phyloP scores from a whole-genome alignment of 108 stramenopile species.

The Pseudonitzschia delicatissima region DNA sequence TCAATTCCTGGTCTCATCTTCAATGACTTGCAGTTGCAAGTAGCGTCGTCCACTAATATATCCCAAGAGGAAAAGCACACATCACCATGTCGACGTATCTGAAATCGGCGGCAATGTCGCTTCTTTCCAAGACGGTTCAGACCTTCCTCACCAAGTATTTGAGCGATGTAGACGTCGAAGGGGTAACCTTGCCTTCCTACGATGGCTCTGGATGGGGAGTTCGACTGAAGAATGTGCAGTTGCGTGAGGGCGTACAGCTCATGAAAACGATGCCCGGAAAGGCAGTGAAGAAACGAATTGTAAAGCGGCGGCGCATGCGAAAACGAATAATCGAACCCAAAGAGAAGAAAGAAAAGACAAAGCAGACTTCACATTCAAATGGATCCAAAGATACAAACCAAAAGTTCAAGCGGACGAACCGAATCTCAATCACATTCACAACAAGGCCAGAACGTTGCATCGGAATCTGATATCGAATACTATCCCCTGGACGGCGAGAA shows the following conservation, averaged over 20 bases:
- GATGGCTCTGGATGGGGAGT: slow-evolving; percentile 74
- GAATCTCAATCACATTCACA: background rate
- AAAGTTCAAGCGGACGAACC: too few relatives aligned
- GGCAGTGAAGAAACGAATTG: slow-evolving; percentile 27
- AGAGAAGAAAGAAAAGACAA: background rate
- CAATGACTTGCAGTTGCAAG: too few relatives aligned
- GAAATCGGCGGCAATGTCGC: slow-evolving; percentile 2
- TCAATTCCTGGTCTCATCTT: too few relatives aligned
- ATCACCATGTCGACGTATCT: slow-evolving; percentile 2
- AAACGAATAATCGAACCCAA: background rate
- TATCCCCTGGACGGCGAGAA: too few relatives aligned
- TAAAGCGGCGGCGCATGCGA: slow-evolving; percentile 31
- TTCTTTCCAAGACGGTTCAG: slow-evolving; percentile 63
- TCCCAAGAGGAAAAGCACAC: too few relatives aligned
- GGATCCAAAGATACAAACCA: background rate
- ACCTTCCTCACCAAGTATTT: slow-evolving; percentile 78
- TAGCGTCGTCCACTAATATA: too few relatives aligned
- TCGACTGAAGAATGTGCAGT: slow-evolving; percentile 71
- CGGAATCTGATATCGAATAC: too few relatives aligned
- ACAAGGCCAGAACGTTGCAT: background rate
- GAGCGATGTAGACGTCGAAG: slow-evolving; percentile 76
- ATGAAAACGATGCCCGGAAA: slow-evolving; percentile 65
- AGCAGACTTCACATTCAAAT: background rate
- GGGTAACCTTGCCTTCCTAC: slow-evolving; percentile 51
- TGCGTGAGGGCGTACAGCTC: slow-evolving; percentile 74